Base-by-base conservation (phyloP, 306 rosid genomes). In the Clitoria ternatea region DNA sequence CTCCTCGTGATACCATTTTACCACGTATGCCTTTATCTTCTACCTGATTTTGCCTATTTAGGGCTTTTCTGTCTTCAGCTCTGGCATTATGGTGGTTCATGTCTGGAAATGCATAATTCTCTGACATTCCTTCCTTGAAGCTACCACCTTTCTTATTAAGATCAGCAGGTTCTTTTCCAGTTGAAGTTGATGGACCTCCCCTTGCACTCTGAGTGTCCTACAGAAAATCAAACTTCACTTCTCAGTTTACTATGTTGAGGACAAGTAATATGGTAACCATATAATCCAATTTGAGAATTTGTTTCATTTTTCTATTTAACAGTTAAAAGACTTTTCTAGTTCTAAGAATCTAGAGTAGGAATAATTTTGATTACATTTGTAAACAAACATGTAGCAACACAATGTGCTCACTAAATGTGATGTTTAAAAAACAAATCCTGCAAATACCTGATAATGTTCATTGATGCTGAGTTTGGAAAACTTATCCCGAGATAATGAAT, bases 61-160 rank as follows among this genome's bases (percentile, higher is more conserved):
- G 43, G 61, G 65, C 85, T 76, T 78, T 88, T 43, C 44, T 75
- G 64, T 57, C 84, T 59, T 82, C 88, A 50, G 71, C 75, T 73
- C 83, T 77, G 65, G 66, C 66, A 78, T 79, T 71, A 75, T 53
- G 79, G 66, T 72, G 84, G 59, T 81, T 86, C n/a, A 6, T 29
- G 68, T 79, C 87, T 73, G 82, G 89, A 66, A 87, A 65, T 72
- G 85, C 85, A 74, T 89, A 91, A 79, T 79, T 83, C 81, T 87
- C 91, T 2, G 87, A 89, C 84, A 82, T 84, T 74, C 82, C 93
- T 81, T 90, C 95, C 79, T 83, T 91, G 26, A 84, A 50, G 61
- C 74, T 87, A 63, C 83, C 78, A 40, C 80, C 77, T 77, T 69
- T 80, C 78, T 85, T 81, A 66, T 52, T 65, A 57, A 56, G 69